Base-by-base conservation (phyloP, 2,329 filamentous ascomycete species). In the Fusarium brachygibbosum region DNA sequence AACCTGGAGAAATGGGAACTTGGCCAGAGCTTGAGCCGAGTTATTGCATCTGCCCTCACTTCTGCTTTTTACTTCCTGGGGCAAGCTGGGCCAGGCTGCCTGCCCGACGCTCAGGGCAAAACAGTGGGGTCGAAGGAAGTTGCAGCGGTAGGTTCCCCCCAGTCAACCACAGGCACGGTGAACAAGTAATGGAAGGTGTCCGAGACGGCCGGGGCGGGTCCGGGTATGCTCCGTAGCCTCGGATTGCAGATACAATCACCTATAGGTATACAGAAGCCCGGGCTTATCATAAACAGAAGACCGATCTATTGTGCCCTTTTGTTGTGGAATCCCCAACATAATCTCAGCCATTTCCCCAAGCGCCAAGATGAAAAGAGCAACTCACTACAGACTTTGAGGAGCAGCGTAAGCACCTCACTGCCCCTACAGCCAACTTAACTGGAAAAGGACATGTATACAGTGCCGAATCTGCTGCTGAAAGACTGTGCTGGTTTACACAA, bases 121-220 rank as follows among this genome's bases (percentile, higher is more conserved):
- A 63, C 69, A 68, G 70, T 57, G 70, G 69, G 71, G 68, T 56
- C 51, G 38, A 68, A 40, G 46, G 69, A 59, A 58, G 58, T 50
- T 58, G 46, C 53, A 63, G 63, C 34, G 57, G 50, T 38, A n/a
- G n/a, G n/a, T n/a, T n/a, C 19, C 28, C 57, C 59, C 54, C 48
- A 50, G 48, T 38, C 55, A n/a, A n/a, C n/a, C n/a, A 29, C 32
- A 65, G 64, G 59, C 67, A 66, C 57, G 56, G 60, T 65, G 61
- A 65, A 56, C 34, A 37, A 49, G 35, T 40, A 51, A 51, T 51
- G 23, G 48, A 40, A 38, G 48, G 48, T 40, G 23, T 17, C 46
- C 48, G 48, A 51, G n/a, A 40, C 34, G 55, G 66, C 62, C 66
- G 66, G 66, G 31, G 52, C 66, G 56, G 66, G 67, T 62, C 66